Base-by-base conservation (phyloP, 2,329 filamentous ascomycete genomes). In the Zymoseptoria ardabiliae region DNA sequence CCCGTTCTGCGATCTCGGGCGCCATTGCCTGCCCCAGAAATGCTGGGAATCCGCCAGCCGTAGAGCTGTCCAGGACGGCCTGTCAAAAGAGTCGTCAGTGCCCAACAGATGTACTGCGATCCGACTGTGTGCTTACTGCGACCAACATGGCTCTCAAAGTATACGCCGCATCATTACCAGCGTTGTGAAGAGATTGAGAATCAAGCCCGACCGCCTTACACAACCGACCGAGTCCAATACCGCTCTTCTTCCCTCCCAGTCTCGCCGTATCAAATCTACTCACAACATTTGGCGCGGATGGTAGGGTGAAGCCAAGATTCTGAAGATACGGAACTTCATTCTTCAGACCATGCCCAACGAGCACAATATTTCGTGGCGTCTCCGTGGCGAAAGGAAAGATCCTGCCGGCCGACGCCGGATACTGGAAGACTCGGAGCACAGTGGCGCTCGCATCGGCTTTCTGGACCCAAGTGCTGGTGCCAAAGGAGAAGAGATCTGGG, bases 311-410 rank as follows among this genome's bases (percentile, higher is more conserved):
- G 10, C 85, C 86, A 17, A 93, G 70, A 2, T 75, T 75, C 2
- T 77, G 74, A 8, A 97, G 80, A 69, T 88, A 91, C 0, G 76
- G 74, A 58, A 96, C 76, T 68, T 97, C 94, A 9, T 80, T 73
- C 1, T 74, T 68, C 11, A 88, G 73, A 61, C 88, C 86, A 69
- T 97, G 92, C n/a, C 91, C 94, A 2, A 97, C 84, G 8, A 97
- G 78, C n/a, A 96, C 78, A 50, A 96, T 75, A 35, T 84, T 85
- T 21, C 85, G 82, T 50, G n/a, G 19, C 48, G 30, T 3, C 17
- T 53, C 17, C 22, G 51, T 23, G 22, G 7, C 22, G 11, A 13
- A 0, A 1, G 50, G 19, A 13, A 28, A 11, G 28, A 51, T 10
- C 6, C 53, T 45, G 9, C 35, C 35, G 11, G 56, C 50, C 9